Conservation (phyloP, 2,329 filamentous ascomycete species). For the Byssoonygena ceratinophila region DNA sequence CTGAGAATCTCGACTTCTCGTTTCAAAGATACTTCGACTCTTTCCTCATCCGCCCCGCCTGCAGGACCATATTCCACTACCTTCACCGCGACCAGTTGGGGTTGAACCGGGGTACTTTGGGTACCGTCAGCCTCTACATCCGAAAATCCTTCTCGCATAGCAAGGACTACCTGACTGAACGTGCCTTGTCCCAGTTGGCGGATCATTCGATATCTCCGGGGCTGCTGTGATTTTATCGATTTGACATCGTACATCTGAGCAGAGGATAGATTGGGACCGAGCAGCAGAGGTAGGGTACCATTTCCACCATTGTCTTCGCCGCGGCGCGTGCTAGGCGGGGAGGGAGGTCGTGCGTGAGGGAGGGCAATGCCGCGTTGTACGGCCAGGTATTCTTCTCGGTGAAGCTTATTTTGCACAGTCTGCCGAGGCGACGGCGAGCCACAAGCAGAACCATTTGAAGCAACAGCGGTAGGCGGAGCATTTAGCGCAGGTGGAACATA, state of each 20-base stretch:
- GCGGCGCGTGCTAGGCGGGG: conserved; percentile 67
- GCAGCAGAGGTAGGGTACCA: conserved; percentile 26
- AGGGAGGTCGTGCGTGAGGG: conserved; percentile 54
- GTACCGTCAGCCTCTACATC: conserved; percentile 34
- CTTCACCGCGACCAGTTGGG: conserved; percentile 83
- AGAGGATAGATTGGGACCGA: conserved; percentile 15
- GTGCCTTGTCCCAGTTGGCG: conserved; percentile 81
- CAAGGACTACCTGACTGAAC: conserved; percentile 87
- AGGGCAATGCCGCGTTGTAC: conserved; percentile 61
- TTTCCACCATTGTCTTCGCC: conserved; percentile 44
- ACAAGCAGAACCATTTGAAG: not conserved
- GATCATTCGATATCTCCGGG: conserved; percentile 67
- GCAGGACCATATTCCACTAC: conserved; percentile 90
- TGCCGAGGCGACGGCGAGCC: conserved; percentile 37
- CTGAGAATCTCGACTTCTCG: conserved; percentile 92
- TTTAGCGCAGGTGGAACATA: conserved; percentile 65
- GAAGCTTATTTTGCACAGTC: conserved; percentile 35
- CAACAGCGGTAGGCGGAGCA: conserved; percentile 56
- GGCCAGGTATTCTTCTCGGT: conserved; percentile 73
- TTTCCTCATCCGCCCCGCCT: conserved; percentile 83
- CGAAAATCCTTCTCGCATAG: conserved; percentile 60
- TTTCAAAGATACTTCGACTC: conserved; percentile 86
- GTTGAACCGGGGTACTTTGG: conserved; percentile 14
- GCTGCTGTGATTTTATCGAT: conserved; percentile 57
- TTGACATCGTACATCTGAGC: conserved; percentile 54